phyloP scores from a whole-genome alignment of 2,329 filamentous ascomycete genomes.

The Rhynchosporium secalis region DNA sequence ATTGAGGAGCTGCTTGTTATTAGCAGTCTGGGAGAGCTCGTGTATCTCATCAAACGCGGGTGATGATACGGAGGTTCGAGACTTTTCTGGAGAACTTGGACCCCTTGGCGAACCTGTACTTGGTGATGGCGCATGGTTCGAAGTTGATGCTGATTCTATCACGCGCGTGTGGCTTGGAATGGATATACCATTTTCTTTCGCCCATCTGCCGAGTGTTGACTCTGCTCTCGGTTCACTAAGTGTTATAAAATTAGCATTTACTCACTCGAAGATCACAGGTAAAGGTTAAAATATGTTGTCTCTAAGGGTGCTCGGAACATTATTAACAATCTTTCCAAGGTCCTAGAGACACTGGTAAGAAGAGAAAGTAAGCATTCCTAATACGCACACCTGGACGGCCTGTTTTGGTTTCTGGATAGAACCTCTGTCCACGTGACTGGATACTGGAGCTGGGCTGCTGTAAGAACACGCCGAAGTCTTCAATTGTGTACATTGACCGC shows the following conservation, averaged over 20 bases:
- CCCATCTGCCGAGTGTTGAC: background rate
- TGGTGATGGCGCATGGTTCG: background rate
- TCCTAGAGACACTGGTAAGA: too few relatives aligned
- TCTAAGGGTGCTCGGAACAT: too few relatives aligned
- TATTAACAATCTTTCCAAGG: too few relatives aligned
- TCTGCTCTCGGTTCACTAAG: background rate
- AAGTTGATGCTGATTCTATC: background rate
- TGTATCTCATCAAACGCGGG: slow-evolving; percentile 3
- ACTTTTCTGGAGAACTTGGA: slow-evolving; percentile 5
- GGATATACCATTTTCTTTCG: background rate
- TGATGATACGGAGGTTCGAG: slow-evolving; percentile 14
- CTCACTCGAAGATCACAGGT: too few relatives aligned
- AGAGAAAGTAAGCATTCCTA: too few relatives aligned
- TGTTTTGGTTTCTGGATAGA: slow-evolving; percentile 1
- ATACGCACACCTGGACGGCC: background rate
- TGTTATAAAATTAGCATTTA: too few relatives aligned
- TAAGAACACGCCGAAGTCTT: slow-evolving; percentile 41
- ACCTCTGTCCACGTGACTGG: slow-evolving; percentile 11
- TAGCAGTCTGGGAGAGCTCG: slow-evolving; percentile 2
- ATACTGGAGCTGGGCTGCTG: slow-evolving; percentile 18
- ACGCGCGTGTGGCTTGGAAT: slow-evolving; percentile 11
- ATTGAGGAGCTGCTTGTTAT: slow-evolving; percentile 13
- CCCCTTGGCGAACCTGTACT: slow-evolving; percentile 10
- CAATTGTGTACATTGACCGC: slow-evolving; percentile 41
- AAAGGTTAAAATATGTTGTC: too few relatives aligned